Evolutionary conservation across 441 rosid genomes (phyloP).

Genomic region (Jatropha multifida): DNA sequence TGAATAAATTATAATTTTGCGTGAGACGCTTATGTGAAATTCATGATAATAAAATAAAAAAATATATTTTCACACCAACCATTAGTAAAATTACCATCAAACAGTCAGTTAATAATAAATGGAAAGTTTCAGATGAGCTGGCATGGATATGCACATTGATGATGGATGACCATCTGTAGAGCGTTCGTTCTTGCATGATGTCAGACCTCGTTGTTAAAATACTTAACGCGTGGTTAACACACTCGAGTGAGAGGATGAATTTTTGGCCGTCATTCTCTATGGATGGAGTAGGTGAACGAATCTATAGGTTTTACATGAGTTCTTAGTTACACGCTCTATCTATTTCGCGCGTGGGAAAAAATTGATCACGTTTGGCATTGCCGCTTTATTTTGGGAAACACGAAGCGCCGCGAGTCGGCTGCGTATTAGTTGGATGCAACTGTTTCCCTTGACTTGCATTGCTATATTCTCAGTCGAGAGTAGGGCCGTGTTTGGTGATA

Average conservation of each 20-base stretch:
- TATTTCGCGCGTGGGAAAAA: neutral
- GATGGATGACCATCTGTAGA: conserved; percentile 42
- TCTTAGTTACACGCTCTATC: neutral
- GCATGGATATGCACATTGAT: conserved; percentile 28
- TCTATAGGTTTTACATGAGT: neutral
- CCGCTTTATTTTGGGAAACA: conserved; percentile 11
- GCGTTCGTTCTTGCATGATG: too few relatives aligned
- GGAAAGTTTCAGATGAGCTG: conserved; percentile 14
- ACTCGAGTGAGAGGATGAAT: neutral
- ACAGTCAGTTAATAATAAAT: neutral
- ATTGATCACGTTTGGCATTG: neutral
- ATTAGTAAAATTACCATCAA: too few relatives aligned
- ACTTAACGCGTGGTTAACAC: neutral
- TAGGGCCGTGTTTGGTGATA: neutral
- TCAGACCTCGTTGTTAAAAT: too few relatives aligned
- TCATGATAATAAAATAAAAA: too few relatives aligned
- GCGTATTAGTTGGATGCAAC: conserved; percentile 2
- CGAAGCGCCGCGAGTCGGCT: conserved; percentile 30
- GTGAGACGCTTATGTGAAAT: too few relatives aligned
- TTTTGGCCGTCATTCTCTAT: neutral
- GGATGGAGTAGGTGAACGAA: neutral
- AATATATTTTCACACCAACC: too few relatives aligned
- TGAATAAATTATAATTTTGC: too few relatives aligned
- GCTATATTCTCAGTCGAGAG: neutral
- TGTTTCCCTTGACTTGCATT: neutral